Percentiles rank a stretch among this genome's conserved stretches.
Evolutionary conservation across 2,329 filamentous ascomycete genomes (phyloP).

Genomic region (Raffaelea deltoideospora): DNA sequence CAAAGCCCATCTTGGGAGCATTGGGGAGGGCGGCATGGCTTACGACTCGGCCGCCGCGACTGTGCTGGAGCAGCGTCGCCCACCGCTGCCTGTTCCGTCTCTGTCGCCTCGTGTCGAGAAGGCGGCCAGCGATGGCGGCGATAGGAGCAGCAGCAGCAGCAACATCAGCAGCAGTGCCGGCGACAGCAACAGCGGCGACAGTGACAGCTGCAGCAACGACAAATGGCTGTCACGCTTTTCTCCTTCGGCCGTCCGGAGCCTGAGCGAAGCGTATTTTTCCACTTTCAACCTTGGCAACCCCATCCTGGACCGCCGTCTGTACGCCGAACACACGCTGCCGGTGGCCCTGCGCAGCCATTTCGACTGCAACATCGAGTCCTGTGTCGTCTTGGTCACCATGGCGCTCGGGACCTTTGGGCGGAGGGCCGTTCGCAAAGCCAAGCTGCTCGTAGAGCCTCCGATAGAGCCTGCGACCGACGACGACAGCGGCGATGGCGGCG

Average conservation of each 20-base stretch:
- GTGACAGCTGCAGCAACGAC: conserved; percentile 17
- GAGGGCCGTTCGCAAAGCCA: conserved; percentile 30
- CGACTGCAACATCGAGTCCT: conserved; percentile 34
- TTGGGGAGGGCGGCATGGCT: not conserved
- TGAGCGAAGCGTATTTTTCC: conserved; percentile 38
- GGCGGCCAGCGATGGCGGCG: too few species aligned
- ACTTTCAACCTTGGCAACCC: conserved; percentile 37
- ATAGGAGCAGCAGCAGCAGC: conserved; percentile 17
- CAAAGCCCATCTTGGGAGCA: not conserved
- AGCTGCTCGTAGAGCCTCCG: conserved; percentile 23
- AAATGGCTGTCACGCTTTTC: conserved; percentile 30
- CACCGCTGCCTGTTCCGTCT: conserved; percentile 21
- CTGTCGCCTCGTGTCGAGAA: too few species aligned
- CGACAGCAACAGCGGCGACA: too few species aligned
- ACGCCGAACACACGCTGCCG: conserved; percentile 32
- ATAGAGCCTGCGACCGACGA: not conserved
- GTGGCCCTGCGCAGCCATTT: conserved; percentile 32
- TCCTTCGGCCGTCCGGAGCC: conserved; percentile 30
- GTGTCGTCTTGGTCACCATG: conserved; percentile 32
- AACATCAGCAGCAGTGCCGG: too few species aligned
- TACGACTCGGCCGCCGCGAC: conserved; percentile 16
- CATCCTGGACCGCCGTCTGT: conserved; percentile 34
- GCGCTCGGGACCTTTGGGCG: conserved; percentile 35
- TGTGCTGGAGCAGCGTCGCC: conserved; percentile 29
- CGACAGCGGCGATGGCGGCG: not conserved